A percentile compares a stretch with the other conserved stretches of the same genome.
These are phyloP conservation scores for Nannizziopsis barbatae DNA, from an alignment of 2,329 filamentous ascomycete genomes.

Conservation along the genomic window DNA sequence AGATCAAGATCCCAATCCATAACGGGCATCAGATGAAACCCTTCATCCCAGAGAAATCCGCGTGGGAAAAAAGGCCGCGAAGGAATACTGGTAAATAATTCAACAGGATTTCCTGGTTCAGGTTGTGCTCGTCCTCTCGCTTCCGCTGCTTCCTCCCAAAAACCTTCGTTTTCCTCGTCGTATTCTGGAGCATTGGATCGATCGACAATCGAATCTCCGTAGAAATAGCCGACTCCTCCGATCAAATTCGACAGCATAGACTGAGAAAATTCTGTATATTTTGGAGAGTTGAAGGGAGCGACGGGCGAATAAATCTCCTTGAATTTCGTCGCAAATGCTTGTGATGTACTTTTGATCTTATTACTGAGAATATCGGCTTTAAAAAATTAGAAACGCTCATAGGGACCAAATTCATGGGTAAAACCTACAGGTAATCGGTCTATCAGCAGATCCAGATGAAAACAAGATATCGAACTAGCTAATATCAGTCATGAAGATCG, in stretches of 20 bases:
- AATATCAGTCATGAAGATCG: neutral
- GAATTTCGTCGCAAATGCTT: constrained; percentile 65
- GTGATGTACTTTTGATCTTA: constrained; percentile 55
- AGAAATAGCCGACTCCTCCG: constrained; percentile 90
- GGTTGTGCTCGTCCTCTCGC: constrained; percentile 60
- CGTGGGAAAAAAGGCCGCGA: constrained; percentile 92
- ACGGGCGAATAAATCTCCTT: constrained; percentile 59
- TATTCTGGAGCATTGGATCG: constrained; percentile 86
- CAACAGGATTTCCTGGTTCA: constrained; percentile 65
- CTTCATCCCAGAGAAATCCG: constrained; percentile 96
- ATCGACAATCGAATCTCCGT: constrained; percentile 78
- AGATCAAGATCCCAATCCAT: constrained; percentile 91
- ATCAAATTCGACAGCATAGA: constrained; percentile 90
- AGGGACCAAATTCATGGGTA: neutral
- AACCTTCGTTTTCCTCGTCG: constrained; percentile 86
- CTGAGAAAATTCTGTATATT: constrained; percentile 70
- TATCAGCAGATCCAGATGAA: constrained; percentile 59
- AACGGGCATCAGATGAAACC: constrained; percentile 85
- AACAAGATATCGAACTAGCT: constrained; percentile 76
- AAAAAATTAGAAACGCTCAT: constrained; percentile 10
- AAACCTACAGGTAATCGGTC: constrained; percentile 43
- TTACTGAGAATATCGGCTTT: constrained; percentile 53
- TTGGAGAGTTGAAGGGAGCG: constrained; percentile 60
- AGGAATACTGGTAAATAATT: constrained; percentile 83
- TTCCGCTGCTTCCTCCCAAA: constrained; percentile 83